Evolutionary conservation across 2,329 filamentous ascomycete species (phyloP).

Genomic region (Acephala macrosclerotiorum): DNA sequence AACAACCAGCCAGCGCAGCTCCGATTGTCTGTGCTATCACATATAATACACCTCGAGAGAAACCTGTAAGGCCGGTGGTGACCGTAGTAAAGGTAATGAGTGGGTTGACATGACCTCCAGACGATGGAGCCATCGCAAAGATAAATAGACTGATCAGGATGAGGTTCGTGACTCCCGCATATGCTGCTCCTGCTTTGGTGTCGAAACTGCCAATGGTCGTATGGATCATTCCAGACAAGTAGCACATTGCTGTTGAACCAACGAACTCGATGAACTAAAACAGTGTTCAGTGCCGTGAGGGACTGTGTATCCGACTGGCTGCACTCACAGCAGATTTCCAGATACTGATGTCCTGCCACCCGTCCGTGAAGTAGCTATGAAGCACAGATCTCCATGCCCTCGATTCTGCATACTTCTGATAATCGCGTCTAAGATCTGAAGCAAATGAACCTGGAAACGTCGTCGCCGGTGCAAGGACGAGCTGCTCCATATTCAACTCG

Average conservation of each 20-base stretch:
- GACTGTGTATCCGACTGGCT: not conserved
- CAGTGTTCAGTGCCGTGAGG: no score
- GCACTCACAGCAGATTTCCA: conserved; percentile 30
- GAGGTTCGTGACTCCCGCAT: conserved; percentile 44
- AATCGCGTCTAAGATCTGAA: conserved; percentile 27
- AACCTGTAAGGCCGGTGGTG: conserved; percentile 55
- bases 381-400: conserved; percentile 14
- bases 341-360: conserved; percentile 29
- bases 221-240: conserved; percentile 43
- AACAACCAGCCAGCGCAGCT: conserved; percentile 49
- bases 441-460: conserved; percentile 35
- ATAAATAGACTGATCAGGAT: conserved; percentile 56
- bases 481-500: conserved; percentile 11
- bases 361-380: conserved; percentile 24
- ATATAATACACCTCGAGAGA: conserved; percentile 58
- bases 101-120: conserved; percentile 62
- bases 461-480: conserved; percentile 20
- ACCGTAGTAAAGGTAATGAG: conserved; percentile 62
- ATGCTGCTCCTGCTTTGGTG: conserved; percentile 41
- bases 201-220: conserved; percentile 43
- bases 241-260: conserved; percentile 42
- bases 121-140: conserved; percentile 55
- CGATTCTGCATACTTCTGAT: conserved; percentile 14
- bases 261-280: conserved; percentile 44
- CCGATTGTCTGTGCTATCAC: conserved; percentile 56